These are phyloP conservation scores for Rutstroemia sp. DNA, from an alignment of 2,329 filamentous ascomycete genomes.

Conservation along the genomic window DNA sequence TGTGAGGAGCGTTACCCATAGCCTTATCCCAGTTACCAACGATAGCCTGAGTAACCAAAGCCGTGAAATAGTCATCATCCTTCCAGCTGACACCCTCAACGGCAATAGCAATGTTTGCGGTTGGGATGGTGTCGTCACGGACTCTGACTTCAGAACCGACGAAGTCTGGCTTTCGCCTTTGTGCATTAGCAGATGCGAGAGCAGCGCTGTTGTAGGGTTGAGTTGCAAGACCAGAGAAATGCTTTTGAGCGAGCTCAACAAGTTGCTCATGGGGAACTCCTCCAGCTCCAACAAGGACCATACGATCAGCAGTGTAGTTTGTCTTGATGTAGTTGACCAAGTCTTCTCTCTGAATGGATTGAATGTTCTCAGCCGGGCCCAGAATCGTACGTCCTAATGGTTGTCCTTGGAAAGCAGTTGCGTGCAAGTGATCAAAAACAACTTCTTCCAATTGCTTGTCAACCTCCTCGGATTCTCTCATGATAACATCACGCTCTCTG, in stretches of 20 bases:
- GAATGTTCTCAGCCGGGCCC: slow-evolving; percentile 96
- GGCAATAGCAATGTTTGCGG: slow-evolving; percentile 95
- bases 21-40: slow-evolving; percentile 99
- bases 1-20: slow-evolving; percentile 94
- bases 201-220: slow-evolving; percentile 70
- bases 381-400: slow-evolving; percentile 96
- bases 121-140: slow-evolving; percentile 91
- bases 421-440: slow-evolving; percentile 97
- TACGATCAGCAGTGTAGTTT: slow-evolving; percentile 99
- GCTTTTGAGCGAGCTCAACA: slow-evolving; percentile 91
- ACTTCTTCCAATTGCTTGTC: slow-evolving; percentile 99
- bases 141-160: slow-evolving; percentile 93
- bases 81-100: slow-evolving; percentile 99
- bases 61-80: slow-evolving; percentile 98
- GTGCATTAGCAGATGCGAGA: slow-evolving; percentile 54
- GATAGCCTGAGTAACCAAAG: slow-evolving; percentile 93
- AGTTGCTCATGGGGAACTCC: slow-evolving; percentile 91
- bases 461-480: slow-evolving; percentile 98
- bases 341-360: slow-evolving; percentile 87
- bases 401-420: slow-evolving; percentile 95
- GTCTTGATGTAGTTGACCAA: slow-evolving; percentile 95
- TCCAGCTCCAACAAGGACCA: slow-evolving; percentile 95
- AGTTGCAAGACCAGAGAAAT: slow-evolving; percentile 76
- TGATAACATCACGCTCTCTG: slow-evolving; percentile 96
- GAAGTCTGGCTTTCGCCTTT: slow-evolving; percentile 88